Evolutionary conservation across 2,329 filamentous ascomycete species (phyloP).

Genomic region (Nannizziopsis arthrosporioides): DNA sequence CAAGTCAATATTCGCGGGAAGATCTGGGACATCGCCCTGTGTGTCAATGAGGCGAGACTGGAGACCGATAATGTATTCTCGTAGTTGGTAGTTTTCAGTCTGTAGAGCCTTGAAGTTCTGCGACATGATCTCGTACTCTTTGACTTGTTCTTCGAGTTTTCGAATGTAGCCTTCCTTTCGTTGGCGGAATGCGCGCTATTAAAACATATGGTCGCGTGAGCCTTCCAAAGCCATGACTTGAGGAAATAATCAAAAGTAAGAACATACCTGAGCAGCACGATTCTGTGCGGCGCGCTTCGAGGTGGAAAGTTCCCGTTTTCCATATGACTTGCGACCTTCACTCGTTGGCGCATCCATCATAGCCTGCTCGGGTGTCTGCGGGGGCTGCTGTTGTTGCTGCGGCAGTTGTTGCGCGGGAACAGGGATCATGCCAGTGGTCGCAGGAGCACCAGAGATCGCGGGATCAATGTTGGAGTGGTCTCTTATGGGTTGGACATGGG

Average conservation of each 20-base stretch:
- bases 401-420: conserved; percentile 11
- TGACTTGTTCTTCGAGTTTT: conserved; percentile 87
- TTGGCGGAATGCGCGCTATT: conserved; percentile 85
- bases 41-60: conserved; percentile 77
- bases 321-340: conserved; percentile 56
- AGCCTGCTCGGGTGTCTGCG: conserved; percentile 1
- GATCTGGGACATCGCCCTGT: conserved; percentile 70
- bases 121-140: conserved; percentile 64
- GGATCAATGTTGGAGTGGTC: conserved; percentile 47
- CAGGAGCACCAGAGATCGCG: conserved; percentile 39
- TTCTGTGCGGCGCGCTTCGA: conserved; percentile 97
- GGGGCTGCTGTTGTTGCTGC: background rate
- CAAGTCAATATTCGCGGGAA: conserved; percentile 69
- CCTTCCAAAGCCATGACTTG: background rate
- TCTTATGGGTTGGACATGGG: conserved; percentile 23
- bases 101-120: conserved; percentile 69
- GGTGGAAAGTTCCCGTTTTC: conserved; percentile 80
- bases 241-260: conserved; percentile 4
- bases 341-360: conserved; percentile 29
- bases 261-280: conserved; percentile 79
- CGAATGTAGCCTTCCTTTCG: conserved; percentile 98
- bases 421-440: conserved; percentile 17
- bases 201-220: background rate
- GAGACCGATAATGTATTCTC: conserved; percentile 84
- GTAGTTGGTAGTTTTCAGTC: conserved; percentile 75